Percentiles rank a stretch among this genome's conserved stretches.
phyloP scores from a whole-genome alignment of 805 yeast species.

The Priceomyces melissophilus region DNA sequence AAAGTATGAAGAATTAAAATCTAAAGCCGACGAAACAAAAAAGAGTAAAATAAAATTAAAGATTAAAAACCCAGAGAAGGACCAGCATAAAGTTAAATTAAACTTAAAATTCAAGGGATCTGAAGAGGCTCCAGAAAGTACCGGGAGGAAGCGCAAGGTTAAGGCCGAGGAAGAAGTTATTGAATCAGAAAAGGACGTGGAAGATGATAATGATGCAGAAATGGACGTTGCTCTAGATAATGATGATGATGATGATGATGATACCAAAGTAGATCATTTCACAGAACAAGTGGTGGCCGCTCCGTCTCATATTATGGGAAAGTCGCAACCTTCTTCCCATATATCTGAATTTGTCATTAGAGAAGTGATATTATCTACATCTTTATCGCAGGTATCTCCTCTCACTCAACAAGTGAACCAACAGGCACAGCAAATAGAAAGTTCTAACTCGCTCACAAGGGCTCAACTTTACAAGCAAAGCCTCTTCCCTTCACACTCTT shows the following conservation, averaged over 20 bases:
- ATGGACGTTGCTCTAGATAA: constrained; percentile 11
- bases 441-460: constrained; percentile 15
- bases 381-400: constrained; percentile 11
- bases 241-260: constrained; percentile 5
- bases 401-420: constrained; percentile 14
- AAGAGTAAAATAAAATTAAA: constrained; percentile 19
- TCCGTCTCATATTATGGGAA: constrained; percentile 23
- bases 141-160: constrained; percentile 12
- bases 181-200: constrained; percentile 7
- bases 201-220: constrained; percentile 10
- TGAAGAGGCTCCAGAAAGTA: constrained; percentile 10
- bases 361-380: constrained; percentile 33
- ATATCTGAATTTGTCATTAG: constrained; percentile 34
- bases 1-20: constrained; percentile 28
- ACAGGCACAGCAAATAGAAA: constrained; percentile 5
- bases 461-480: constrained; percentile 24
- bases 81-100: constrained; percentile 25
- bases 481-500: constrained; percentile 30
- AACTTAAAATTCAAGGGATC: constrained; percentile 20
- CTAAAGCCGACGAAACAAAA: constrained; percentile 15
- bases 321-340: constrained; percentile 23
- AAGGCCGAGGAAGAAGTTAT: constrained; percentile 12
- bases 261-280: constrained; percentile 10
- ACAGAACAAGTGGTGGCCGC: constrained; percentile 5
- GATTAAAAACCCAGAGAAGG: constrained; percentile 19